These are phyloP conservation scores for Ceratorhiza oryzae-sativae DNA, from an alignment of 1,284 basidiomycete genomes.

Conservation along the genomic window DNA sequence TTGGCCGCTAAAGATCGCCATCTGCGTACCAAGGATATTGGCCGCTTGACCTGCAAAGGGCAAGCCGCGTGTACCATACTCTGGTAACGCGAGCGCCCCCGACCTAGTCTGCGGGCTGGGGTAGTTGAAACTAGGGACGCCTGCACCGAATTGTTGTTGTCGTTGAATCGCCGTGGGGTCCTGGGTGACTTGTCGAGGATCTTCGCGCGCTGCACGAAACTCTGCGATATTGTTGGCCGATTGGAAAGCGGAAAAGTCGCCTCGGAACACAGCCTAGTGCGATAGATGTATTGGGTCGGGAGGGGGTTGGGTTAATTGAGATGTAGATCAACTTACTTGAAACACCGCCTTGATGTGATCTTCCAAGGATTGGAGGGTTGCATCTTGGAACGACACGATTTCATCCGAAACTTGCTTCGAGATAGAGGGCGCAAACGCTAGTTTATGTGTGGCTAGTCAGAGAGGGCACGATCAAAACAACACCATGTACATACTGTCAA, in stretches of 20 bases:
- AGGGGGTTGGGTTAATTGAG: not conserved
- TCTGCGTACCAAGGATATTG: constrained; percentile 22
- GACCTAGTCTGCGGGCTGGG: constrained; percentile 33
- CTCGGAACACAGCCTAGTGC: constrained; percentile 37
- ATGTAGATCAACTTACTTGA: not conserved
- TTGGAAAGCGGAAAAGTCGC: constrained; percentile 39
- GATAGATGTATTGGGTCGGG: not conserved
- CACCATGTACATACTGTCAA: constrained; percentile 36
- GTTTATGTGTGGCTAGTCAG: not conserved
- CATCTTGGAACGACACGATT: constrained; percentile 32
- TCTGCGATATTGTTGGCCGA: constrained; percentile 37
- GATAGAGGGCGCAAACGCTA: constrained; percentile 39
- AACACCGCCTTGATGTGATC: constrained; percentile 39
- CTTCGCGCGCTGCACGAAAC: constrained; percentile 37
- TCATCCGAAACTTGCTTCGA: constrained; percentile 38
- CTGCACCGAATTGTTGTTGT: constrained; percentile 38
- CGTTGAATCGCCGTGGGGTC: constrained; percentile 6
- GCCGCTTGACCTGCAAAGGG: constrained; percentile 37
- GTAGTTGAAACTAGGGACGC: constrained; percentile 36
- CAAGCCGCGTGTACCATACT: constrained; percentile 40
- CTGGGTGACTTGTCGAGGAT: constrained; percentile 13
- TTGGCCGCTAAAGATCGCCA: constrained; percentile 23
- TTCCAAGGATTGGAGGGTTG: constrained; percentile 38
- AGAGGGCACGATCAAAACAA: too few relatives aligned
- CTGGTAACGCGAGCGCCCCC: constrained; percentile 21